phyloP scores from a whole-genome alignment of 495 filamentous ascomycete species.

The Thozetella sp. region DNA sequence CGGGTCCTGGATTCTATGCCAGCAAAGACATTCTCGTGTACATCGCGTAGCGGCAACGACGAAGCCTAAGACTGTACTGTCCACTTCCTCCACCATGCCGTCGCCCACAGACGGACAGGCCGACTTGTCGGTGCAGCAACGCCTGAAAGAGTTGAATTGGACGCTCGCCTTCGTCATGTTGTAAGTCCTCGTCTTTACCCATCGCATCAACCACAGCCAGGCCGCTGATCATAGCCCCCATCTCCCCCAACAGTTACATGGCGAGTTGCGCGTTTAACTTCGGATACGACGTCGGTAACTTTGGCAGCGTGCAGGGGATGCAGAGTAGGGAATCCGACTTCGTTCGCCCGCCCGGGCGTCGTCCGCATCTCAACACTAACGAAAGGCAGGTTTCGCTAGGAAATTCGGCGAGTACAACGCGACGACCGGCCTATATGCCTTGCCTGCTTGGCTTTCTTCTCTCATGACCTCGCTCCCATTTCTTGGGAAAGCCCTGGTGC shows the following conservation, averaged over 20 bases:
- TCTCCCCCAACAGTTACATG: conserved; percentile 10
- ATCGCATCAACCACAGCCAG: not conserved
- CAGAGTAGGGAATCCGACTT: not conserved
- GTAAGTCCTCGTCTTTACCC: conserved; percentile 1
- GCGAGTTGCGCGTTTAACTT: conserved; percentile 17
- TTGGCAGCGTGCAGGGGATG: conserved; percentile 16
- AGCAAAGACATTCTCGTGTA: not conserved
- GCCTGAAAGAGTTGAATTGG: conserved; percentile 13
- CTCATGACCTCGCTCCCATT: conserved; percentile 18
- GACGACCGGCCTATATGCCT: conserved; percentile 9
- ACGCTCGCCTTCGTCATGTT: conserved; percentile 15
- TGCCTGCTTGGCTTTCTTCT: conserved; percentile 17
- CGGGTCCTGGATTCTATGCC: too few relatives aligned
- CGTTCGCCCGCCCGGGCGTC: not conserved
- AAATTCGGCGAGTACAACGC: conserved; percentile 12
- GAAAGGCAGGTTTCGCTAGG: conserved; percentile 6
- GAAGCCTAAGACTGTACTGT: not conserved
- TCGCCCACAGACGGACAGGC: not conserved
- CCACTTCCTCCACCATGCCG: not conserved
- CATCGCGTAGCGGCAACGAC: not conserved
- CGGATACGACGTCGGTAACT: conserved; percentile 19
- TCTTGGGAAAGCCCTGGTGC: conserved; percentile 16
- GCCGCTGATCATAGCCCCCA: not conserved
- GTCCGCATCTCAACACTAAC: not conserved
- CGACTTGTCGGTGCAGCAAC: conserved; percentile 8